Base-by-base conservation (phyloP, 2,329 filamentous ascomycete genomes). In the Alternaria burnsii region DNA sequence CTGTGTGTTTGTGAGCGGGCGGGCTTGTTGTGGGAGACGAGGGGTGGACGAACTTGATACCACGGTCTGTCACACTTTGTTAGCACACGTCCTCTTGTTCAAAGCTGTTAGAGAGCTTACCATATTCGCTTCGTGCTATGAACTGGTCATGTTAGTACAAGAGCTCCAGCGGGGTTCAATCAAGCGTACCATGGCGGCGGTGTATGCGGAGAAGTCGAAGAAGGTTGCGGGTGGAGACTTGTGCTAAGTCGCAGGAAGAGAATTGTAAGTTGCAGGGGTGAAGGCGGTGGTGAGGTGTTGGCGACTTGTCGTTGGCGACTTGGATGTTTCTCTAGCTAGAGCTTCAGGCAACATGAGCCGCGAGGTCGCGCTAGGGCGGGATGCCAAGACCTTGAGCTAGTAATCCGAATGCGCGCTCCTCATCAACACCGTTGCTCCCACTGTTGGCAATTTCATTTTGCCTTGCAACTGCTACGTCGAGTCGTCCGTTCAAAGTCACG, bases 61-160 rank as follows among this genome's bases (percentile, higher is more conserved):
- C 94, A 82, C 94, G 93, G 86, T 98, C 94, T 97, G 44, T 12
- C 52, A 28, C 28, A 8, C n/a, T 72, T 57, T 58, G 47, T 73
- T 65, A 69, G 61, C 63, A 68, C 12, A 12, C 14, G 63, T 66
- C 56, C 52, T 42, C 44, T 11, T 64, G 62, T 54, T 52, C 26
- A 5, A 7, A 42, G 3, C 26, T 14, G 11, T 3, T 20, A 11
- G 42, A 1, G 77, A 8, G 59, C 90, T 85, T 87, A 95, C 94
- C 95, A 86, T 99, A 99, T 94, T 99, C 95, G 80, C 94, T 98
- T 85, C 95, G 92, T 87, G 95, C 94, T 88, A 99, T 98, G 88
- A 99, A 99, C 95, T 76, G 69, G 55, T 53, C 53, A 52, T 38
- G 58, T 77, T 67, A 77, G 76, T 66, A 71, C 55, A 60, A 62